These are phyloP conservation scores for Penicillium crustosum DNA, from an alignment of 2,329 filamentous ascomycete genomes.

Conservation along the genomic window DNA sequence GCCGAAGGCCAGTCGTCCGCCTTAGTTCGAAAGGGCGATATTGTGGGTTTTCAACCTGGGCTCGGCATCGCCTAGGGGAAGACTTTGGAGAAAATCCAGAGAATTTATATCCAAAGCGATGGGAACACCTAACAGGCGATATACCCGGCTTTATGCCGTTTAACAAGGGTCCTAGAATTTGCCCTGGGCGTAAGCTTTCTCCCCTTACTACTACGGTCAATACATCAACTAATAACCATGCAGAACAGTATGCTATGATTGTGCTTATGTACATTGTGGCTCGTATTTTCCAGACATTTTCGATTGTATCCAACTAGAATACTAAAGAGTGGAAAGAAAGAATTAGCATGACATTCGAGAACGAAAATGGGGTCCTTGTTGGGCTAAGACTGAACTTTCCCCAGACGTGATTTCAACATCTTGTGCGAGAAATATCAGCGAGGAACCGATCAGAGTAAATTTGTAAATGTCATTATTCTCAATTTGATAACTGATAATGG, in stretches of 20 bases:
- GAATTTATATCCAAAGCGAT: too few species aligned
- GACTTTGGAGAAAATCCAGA: neutral
- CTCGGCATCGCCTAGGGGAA: slow-evolving; percentile 2
- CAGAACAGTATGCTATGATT: slow-evolving; percentile 15
- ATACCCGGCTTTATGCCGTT: neutral
- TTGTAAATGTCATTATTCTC: neutral
- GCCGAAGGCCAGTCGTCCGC: neutral
- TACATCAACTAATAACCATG: neutral
- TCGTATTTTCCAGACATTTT: slow-evolving; percentile 17
- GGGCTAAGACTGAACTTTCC: slow-evolving; percentile 2
- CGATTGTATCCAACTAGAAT: slow-evolving; percentile 9
- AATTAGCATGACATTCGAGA: slow-evolving; percentile 17
- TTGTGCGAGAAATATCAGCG: too few species aligned
- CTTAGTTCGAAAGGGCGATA: too few species aligned
- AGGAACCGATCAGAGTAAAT: neutral
- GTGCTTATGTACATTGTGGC: slow-evolving; percentile 16
- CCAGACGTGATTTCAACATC: neutral
- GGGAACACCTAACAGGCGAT: neutral
- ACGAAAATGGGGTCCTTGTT: slow-evolving; percentile 16
- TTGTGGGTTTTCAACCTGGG: slow-evolving; percentile 1
- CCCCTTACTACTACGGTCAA: neutral
- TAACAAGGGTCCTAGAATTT: neutral
- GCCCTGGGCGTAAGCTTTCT: neutral
- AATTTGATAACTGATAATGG: neutral
- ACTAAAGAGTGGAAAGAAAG: slow-evolving; percentile 10